Percentiles rank a stretch among this genome's conserved stretches.
Evolutionary conservation across 495 filamentous ascomycete genomes (phyloP).

Genomic region (Penicillium arizonense): DNA sequence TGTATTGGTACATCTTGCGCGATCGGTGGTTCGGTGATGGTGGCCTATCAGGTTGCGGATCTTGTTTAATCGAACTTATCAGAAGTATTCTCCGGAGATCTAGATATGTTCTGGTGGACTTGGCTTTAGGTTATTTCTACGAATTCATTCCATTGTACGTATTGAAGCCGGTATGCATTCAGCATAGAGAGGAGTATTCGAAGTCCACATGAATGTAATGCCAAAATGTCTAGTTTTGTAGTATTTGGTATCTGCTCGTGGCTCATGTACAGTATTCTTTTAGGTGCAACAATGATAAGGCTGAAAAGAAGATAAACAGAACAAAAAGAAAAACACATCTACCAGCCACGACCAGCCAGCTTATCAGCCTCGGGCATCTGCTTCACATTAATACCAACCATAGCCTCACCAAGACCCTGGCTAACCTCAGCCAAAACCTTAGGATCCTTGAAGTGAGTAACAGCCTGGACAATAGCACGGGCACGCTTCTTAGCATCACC

Average conservation of each 20-base stretch:
- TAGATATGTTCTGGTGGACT: too few relatives aligned
- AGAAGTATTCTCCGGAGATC: too few relatives aligned
- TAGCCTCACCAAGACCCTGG: constrained; percentile 85
- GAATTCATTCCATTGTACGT: too few relatives aligned
- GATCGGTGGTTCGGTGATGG: constrained; percentile 15
- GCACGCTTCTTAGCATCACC: constrained; percentile 86
- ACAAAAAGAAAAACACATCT: constrained; percentile 26
- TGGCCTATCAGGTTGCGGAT: constrained; percentile 13
- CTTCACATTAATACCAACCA: constrained; percentile 87
- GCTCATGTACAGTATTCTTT: constrained; percentile 24
- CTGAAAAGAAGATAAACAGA: constrained; percentile 5
- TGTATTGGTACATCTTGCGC: not conserved
- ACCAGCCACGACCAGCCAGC: constrained; percentile 88
- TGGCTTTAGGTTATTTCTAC: too few relatives aligned
- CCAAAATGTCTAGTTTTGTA: constrained; percentile 1
- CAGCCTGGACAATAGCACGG: constrained; percentile 90
- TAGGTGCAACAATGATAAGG: constrained; percentile 9
- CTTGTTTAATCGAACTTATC: too few relatives aligned
- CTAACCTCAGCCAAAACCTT: constrained; percentile 84
- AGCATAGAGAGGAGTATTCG: not conserved
- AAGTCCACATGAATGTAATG: not conserved
- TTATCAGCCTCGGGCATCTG: constrained; percentile 73
- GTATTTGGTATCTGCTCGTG: constrained; percentile 12
- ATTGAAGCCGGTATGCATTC: too few relatives aligned
- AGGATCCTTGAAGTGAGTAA: constrained; percentile 84